These are phyloP conservation scores for Wallacemonas sp. DNA, from an alignment of 208 protist genomes.

Conservation along the genomic window DNA sequence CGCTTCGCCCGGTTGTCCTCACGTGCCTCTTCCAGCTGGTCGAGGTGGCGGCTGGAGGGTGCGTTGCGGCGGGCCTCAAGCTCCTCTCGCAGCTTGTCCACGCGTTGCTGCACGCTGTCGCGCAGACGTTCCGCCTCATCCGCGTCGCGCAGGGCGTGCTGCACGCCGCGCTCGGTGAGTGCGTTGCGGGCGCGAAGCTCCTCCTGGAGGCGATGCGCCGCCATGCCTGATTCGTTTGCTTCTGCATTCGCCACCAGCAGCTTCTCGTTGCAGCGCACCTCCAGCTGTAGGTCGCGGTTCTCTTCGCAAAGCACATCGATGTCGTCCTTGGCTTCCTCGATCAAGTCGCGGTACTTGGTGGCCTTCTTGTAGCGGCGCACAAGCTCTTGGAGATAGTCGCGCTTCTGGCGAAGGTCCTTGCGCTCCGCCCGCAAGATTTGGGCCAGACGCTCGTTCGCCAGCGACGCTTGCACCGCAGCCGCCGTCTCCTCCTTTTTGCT, in stretches of 20 bases:
- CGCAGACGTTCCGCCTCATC: constrained; percentile 44
- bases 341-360: constrained; percentile 37
- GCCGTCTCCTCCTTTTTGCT: constrained; percentile 25
- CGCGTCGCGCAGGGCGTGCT: constrained; percentile 54
- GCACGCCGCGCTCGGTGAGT: constrained; percentile 54
- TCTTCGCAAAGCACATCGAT: constrained; percentile 50
- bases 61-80: constrained; percentile 14
- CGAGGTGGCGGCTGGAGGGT: not conserved
- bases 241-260: constrained; percentile 44
- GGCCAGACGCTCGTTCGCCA: constrained; percentile 31
- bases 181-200: constrained; percentile 62
- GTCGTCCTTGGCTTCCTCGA: constrained; percentile 49
- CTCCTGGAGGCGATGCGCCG: constrained; percentile 46
- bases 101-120: constrained; percentile 33
- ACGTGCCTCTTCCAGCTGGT: constrained; percentile 20
- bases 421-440: constrained; percentile 52
- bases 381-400: constrained; percentile 38
- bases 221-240: constrained; percentile 24
- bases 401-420: constrained; percentile 32
- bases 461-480: constrained; percentile 33
- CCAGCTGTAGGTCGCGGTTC: constrained; percentile 50
- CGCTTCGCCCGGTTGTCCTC: constrained; percentile 37
- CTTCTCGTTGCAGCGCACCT: constrained; percentile 78
- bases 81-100: constrained; percentile 32
- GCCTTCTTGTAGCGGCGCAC: constrained; percentile 39